Percentiles rank a stretch among this genome's conserved stretches.
These are phyloP conservation scores for Xanthoconium purpureum DNA, from an alignment of 768 basidiomycete genomes.

Conservation along the genomic window DNA sequence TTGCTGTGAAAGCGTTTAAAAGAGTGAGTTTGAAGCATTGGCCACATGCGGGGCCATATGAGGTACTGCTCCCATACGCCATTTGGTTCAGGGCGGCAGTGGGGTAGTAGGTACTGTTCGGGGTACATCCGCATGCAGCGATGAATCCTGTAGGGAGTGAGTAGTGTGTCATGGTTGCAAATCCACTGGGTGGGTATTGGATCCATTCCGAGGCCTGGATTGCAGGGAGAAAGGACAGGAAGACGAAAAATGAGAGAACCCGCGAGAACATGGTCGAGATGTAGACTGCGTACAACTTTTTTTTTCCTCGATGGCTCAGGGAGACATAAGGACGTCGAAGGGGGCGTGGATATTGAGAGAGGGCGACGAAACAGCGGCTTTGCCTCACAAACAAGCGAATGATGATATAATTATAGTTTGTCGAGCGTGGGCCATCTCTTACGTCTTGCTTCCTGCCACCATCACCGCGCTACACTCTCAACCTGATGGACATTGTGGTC, in stretches of 20 bases:
- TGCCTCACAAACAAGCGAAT: background rate
- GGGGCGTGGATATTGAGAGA: background rate
- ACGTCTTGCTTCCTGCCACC: too few species aligned
- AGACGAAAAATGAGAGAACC: conserved; percentile 21
- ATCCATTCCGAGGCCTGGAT: conserved; percentile 51
- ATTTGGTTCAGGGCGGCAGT: conserved; percentile 79
- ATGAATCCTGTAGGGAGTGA: conserved; percentile 43
- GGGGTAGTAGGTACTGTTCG: conserved; percentile 61
- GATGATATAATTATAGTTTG: conserved; percentile 2
- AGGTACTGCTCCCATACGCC: conserved; percentile 73
- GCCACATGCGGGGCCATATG: conserved; percentile 73
- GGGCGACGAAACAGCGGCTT: background rate
- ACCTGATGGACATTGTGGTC: too few species aligned
- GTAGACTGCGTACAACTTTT: conserved; percentile 7
- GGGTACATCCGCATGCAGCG: conserved; percentile 76
- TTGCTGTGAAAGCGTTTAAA: conserved; percentile 59
- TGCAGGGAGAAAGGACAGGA: conserved; percentile 26
- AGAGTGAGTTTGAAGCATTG: conserved; percentile 78
- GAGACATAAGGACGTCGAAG: conserved; percentile 13
- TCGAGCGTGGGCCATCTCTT: too few species aligned
- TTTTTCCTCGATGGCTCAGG: background rate
- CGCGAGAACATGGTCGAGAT: conserved; percentile 3
- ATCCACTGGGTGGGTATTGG: conserved; percentile 56
- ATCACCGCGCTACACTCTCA: too few species aligned
- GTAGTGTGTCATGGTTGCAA: conserved; percentile 81